These are phyloP conservation scores for Xylaria sp. DNA, from an alignment of 2,329 filamentous ascomycete genomes.

Conservation along the genomic window DNA sequence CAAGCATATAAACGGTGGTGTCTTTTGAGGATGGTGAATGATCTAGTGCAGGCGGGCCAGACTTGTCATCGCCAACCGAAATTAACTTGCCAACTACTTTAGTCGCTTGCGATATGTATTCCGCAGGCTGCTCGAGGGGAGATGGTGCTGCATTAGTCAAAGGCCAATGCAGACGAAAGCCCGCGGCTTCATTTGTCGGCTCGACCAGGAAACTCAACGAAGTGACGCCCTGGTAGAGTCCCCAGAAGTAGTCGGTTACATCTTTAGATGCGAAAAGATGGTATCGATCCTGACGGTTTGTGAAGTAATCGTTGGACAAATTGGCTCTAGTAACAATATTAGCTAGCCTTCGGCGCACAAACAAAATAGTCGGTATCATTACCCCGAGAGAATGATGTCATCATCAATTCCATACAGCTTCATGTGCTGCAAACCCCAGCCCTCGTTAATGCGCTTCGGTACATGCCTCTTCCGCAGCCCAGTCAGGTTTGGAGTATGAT, in stretches of 20 bases:
- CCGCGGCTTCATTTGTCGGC: slow-evolving; percentile 65
- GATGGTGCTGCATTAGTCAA: slow-evolving; percentile 76
- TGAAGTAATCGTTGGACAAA: slow-evolving; percentile 93
- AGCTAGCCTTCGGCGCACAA: slow-evolving; percentile 35
- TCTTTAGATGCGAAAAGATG: slow-evolving; percentile 85
- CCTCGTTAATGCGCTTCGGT: slow-evolving; percentile 93
- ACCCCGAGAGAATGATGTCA: slow-evolving; percentile 93
- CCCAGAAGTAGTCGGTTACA: slow-evolving; percentile 83
- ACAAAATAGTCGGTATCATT: slow-evolving; percentile 55
- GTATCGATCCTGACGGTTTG: slow-evolving; percentile 93
- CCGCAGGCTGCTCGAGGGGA: slow-evolving; percentile 74
- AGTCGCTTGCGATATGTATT: slow-evolving; percentile 77
- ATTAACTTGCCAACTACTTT: slow-evolving; percentile 74
- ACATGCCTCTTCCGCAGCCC: slow-evolving; percentile 85
- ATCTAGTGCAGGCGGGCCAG: slow-evolving; percentile 40
- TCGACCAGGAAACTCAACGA: slow-evolving; percentile 83
- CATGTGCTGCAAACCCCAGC: slow-evolving; percentile 99
- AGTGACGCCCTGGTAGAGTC: slow-evolving; percentile 79
- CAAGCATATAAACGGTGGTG: slow-evolving; percentile 85
- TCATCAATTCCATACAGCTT: slow-evolving; percentile 97
- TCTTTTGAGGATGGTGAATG: slow-evolving; percentile 53
- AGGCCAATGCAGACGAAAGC: slow-evolving; percentile 78
- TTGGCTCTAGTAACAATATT: slow-evolving; percentile 69
- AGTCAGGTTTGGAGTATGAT: slow-evolving; percentile 95
- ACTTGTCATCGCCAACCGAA: slow-evolving; percentile 56